Conservation (phyloP, 75 land plant species). For the Azolla pinnata region DNA sequence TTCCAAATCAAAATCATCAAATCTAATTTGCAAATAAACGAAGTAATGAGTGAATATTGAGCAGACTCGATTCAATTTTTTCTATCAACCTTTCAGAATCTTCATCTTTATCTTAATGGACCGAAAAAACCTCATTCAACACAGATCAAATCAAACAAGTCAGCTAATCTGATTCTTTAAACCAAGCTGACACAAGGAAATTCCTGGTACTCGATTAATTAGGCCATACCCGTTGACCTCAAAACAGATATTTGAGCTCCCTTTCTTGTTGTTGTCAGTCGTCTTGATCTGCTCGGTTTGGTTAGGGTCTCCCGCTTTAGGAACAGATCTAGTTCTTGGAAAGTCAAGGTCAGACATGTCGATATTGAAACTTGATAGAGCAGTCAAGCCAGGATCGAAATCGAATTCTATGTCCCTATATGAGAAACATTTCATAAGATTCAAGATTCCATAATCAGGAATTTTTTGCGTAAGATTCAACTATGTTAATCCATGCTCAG, state of each 20-base stretch:
- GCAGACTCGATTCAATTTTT: neutral
- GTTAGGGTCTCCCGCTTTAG: neutral
- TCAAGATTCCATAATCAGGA: neutral
- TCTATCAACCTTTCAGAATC: neutral
- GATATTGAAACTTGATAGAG: constrained; percentile 36
- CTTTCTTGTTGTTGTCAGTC: constrained; percentile 8
- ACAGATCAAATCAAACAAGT: too few species aligned
- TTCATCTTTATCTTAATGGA: too few species aligned
- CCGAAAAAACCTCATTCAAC: too few species aligned
- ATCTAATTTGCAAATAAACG: neutral
- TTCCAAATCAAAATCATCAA: constrained; percentile 8
- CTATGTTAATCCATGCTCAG: neutral
- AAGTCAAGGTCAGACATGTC: constrained; percentile 57
- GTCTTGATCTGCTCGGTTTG: constrained; percentile 4
- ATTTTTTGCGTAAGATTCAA: neutral
- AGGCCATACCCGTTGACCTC: constrained; percentile 10
- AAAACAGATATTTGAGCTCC: constrained; percentile 8
- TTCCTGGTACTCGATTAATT: neutral
- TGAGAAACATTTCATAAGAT: neutral
- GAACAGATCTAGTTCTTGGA: constrained; percentile 22
- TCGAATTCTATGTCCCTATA: constrained; percentile 45
- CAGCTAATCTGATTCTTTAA: neutral
- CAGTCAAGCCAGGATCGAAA: constrained; percentile 39
- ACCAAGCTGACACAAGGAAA: neutral
- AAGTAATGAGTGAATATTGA: neutral